Evolutionary conservation across 1,284 basidiomycete species (phyloP).

Genomic region (Phellopilus nigrolimitatus): DNA sequence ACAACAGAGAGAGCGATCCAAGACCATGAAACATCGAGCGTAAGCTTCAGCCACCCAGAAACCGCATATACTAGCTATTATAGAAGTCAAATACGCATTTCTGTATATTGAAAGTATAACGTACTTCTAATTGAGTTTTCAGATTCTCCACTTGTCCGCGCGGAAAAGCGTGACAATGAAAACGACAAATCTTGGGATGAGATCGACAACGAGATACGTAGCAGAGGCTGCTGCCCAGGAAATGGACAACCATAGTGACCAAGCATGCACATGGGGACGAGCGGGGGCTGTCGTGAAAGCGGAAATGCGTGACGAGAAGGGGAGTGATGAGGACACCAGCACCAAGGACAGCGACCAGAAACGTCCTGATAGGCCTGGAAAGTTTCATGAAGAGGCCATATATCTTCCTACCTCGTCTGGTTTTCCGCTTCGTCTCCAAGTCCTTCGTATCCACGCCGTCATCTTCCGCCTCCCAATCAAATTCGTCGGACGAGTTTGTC

Average conservation of each 20-base stretch:
- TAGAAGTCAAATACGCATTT: background rate
- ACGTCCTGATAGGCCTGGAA: conserved; percentile 51
- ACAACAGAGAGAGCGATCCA: conserved; percentile 69
- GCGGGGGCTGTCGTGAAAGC: conserved; percentile 47
- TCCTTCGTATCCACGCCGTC: conserved; percentile 34
- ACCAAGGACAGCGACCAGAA: conserved; percentile 54
- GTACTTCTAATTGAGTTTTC: conserved; percentile 61
- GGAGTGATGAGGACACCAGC: conserved; percentile 62
- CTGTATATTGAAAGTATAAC: conserved; percentile 22
- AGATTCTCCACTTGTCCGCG: conserved; percentile 58
- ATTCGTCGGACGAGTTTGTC: conserved; percentile 64
- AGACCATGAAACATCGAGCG: conserved; percentile 59
- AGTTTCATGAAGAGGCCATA: conserved; percentile 66
- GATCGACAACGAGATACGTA: conserved; percentile 61
- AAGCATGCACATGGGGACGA: conserved; percentile 53
- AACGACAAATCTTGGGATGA: conserved; percentile 54
- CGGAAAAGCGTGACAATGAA: conserved; percentile 49
- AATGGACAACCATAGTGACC: conserved; percentile 71
- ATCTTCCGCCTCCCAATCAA: conserved; percentile 64
- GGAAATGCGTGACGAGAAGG: conserved; percentile 59
- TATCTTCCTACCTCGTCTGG: conserved; percentile 46
- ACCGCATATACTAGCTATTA: conserved; percentile 63
- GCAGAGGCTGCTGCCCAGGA: conserved; percentile 60
- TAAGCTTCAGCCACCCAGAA: conserved; percentile 63
- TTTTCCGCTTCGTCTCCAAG: conserved; percentile 27